Percentiles rank a stretch among this genome's conserved stretches.
Evolutionary conservation across 2,329 filamentous ascomycete species (phyloP).

Genomic region (Celoporthe dispersa): DNA sequence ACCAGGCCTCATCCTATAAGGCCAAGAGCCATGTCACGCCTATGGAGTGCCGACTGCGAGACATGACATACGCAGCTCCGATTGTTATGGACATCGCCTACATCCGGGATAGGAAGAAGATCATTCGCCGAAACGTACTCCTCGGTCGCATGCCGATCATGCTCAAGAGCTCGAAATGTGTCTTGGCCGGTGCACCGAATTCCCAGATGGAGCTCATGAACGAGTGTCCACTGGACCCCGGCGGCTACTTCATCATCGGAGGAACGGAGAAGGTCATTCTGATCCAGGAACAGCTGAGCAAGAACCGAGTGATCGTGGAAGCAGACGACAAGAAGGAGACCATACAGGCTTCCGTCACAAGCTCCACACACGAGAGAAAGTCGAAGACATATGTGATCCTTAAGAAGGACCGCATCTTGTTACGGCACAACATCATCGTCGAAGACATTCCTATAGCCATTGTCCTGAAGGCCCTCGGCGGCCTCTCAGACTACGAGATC

Average conservation of each 20-base stretch:
- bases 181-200: slow-evolving; percentile 81
- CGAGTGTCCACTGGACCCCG: slow-evolving; percentile 94
- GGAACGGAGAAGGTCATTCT: slow-evolving; percentile 98
- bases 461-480: slow-evolving; percentile 88
- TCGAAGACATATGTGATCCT: slow-evolving; percentile 95
- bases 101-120: slow-evolving; percentile 76
- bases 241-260: slow-evolving; percentile 96
- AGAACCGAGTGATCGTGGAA: slow-evolving; percentile 98
- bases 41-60: slow-evolving; percentile 93
- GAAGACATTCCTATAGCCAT: slow-evolving; percentile 97
- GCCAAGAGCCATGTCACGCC: slow-evolving; percentile 80
- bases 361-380: slow-evolving; percentile 96
- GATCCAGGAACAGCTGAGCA: slow-evolving; percentile 97
- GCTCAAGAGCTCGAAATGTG: slow-evolving; percentile 93
- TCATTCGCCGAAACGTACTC: slow-evolving; percentile 75
- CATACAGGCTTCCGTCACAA: slow-evolving; percentile 94
- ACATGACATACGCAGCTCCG: slow-evolving; percentile 97
- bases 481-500: slow-evolving; percentile 94
- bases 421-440: slow-evolving; percentile 90
- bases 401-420: slow-evolving; percentile 88
- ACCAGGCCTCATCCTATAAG: slow-evolving; percentile 56
- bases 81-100: slow-evolving; percentile 94
- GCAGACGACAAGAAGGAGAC: slow-evolving; percentile 89
- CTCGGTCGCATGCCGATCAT: slow-evolving; percentile 95
- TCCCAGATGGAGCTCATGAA: slow-evolving; percentile 89